These are phyloP conservation scores for Fusarium tanahbumbuense DNA, from an alignment of 2,329 filamentous ascomycete species.

Conservation along the genomic window DNA sequence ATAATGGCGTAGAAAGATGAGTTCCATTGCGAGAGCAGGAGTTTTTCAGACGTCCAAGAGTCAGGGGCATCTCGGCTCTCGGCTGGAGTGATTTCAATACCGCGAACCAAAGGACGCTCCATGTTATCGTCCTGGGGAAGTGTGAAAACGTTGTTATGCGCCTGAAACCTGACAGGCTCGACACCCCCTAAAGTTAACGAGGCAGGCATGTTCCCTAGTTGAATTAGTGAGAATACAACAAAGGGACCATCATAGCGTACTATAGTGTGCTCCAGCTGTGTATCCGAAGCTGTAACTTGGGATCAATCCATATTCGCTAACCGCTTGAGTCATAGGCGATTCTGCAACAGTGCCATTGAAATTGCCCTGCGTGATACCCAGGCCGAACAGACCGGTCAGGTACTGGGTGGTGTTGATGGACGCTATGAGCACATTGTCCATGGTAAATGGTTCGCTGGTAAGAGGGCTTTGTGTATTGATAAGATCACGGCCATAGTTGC, in stretches of 20 bases:
- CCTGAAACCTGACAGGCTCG: conserved; percentile 70
- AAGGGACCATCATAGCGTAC: conserved; percentile 55
- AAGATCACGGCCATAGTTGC: conserved; percentile 70
- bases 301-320: conserved; percentile 69
- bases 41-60: conserved; percentile 55
- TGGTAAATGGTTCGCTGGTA: conserved; percentile 52
- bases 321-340: conserved; percentile 66
- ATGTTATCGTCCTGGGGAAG: conserved; percentile 66
- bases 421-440: conserved; percentile 61
- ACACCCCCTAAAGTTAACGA: conserved; percentile 78
- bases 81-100: conserved; percentile 58
- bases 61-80: conserved; percentile 44
- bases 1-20: conserved; percentile 65
- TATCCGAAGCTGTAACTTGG: conserved; percentile 81
- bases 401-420: conserved; percentile 67
- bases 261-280: conserved; percentile 79
- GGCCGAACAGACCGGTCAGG: conserved; percentile 66
- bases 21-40: conserved; percentile 58
- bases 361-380: conserved; percentile 66
- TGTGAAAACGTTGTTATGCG: conserved; percentile 70
- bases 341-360: conserved; percentile 63
- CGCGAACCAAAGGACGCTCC: conserved; percentile 70
- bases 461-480: conserved; percentile 57
- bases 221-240: conserved; percentile 16
- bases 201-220: conserved; percentile 55